These are phyloP conservation scores for Trichoderma pleuroti DNA, from an alignment of 2,329 filamentous ascomycete species.

Conservation along the genomic window DNA sequence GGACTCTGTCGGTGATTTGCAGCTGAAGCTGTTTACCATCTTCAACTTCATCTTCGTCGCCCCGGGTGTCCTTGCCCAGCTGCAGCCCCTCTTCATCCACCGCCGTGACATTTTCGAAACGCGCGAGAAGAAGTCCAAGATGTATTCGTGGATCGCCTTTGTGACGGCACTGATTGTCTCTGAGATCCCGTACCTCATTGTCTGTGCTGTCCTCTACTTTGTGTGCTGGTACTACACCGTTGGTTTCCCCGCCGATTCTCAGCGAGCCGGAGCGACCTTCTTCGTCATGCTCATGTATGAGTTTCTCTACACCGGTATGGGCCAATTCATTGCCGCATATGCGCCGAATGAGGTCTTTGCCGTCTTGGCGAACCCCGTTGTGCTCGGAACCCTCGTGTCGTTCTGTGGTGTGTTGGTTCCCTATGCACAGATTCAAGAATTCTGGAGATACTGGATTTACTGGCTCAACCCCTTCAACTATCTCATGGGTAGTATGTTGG, in stretches of 20 bases:
- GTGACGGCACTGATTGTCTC: slow-evolving; percentile 50
- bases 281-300: slow-evolving; percentile 59
- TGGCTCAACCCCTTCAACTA: slow-evolving; percentile 61
- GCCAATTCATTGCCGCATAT: slow-evolving; percentile 61
- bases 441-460: slow-evolving; percentile 68
- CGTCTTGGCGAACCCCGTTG: slow-evolving; percentile 52
- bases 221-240: slow-evolving; percentile 58
- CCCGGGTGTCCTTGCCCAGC: slow-evolving; percentile 54
- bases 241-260: slow-evolving; percentile 44
- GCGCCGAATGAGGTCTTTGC: slow-evolving; percentile 60
- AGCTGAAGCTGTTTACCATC: slow-evolving; percentile 55
- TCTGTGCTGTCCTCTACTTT: slow-evolving; percentile 50
- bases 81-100: slow-evolving; percentile 57
- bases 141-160: slow-evolving; percentile 58
- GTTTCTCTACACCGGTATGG: slow-evolving; percentile 58
- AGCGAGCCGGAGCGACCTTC: slow-evolving; percentile 49
- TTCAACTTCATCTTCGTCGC: slow-evolving; percentile 64
- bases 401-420: slow-evolving; percentile 77
- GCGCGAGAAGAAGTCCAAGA: slow-evolving; percentile 59
- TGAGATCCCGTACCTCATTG: slow-evolving; percentile 44
- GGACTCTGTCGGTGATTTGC: slow-evolving; percentile 47
- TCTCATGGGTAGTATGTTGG: slow-evolving; percentile 53
- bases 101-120: slow-evolving; percentile 56
- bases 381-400: slow-evolving; percentile 57
- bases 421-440: slow-evolving; percentile 56